phyloP scores from a whole-genome alignment of 495 filamentous ascomycete species.

The Diplogelasinospora grovesii region DNA sequence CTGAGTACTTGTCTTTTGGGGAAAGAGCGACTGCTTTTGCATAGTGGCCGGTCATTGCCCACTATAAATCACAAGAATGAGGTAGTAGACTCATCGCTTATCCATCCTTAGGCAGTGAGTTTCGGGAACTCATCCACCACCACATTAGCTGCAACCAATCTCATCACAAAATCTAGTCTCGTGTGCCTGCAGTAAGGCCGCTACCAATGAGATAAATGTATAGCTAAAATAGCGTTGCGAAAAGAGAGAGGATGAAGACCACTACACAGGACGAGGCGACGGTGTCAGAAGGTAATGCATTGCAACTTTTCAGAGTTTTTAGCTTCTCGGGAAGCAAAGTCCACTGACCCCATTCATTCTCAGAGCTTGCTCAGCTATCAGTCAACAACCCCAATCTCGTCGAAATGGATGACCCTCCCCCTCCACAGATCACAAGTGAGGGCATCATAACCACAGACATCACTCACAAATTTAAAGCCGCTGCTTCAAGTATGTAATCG shows the following conservation, averaged over 20 bases:
- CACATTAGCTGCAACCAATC: too few species aligned
- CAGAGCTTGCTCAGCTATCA: slow-evolving; percentile 16
- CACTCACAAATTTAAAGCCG: slow-evolving; percentile 64
- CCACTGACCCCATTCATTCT: not conserved
- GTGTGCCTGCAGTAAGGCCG: too few species aligned
- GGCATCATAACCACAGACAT: slow-evolving; percentile 63
- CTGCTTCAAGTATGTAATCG: slow-evolving; percentile 53
- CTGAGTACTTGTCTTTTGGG: too few species aligned
- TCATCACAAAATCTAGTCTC: too few species aligned
- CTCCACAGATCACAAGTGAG: slow-evolving; percentile 34
- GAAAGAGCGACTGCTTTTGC: too few species aligned
- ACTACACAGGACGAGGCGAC: slow-evolving; percentile 10
- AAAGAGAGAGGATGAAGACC: too few species aligned
- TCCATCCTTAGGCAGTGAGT: not conserved
- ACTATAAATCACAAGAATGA: not conserved
- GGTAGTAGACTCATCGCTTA: not conserved
- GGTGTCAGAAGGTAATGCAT: slow-evolving; percentile 8
- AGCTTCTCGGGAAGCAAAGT: too few species aligned
- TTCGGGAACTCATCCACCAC: too few species aligned
- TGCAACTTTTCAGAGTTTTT: too few species aligned
- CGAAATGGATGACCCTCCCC: slow-evolving; percentile 12
- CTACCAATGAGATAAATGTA: too few species aligned
- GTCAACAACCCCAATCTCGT: slow-evolving; percentile 21
- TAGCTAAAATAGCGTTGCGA: too few species aligned
- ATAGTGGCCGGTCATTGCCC: too few species aligned